These are phyloP conservation scores for Hyphopichia khmerensis DNA, from an alignment of 1,139 yeast genomes.

Conservation along the genomic window DNA sequence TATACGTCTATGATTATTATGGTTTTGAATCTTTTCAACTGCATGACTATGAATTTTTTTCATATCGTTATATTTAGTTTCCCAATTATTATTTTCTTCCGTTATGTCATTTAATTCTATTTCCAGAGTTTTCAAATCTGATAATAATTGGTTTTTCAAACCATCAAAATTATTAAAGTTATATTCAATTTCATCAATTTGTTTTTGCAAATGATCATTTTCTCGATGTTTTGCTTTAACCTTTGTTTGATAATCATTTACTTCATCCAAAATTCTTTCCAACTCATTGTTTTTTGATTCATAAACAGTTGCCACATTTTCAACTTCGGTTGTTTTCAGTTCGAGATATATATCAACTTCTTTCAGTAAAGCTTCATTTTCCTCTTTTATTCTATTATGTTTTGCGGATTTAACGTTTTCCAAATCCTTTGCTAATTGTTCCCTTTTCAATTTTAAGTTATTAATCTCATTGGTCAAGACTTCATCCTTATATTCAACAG, in stretches of 20 bases:
- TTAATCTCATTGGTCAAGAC: constrained; percentile 17
- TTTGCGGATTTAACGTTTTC: constrained; percentile 12
- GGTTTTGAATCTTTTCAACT: constrained; percentile 16
- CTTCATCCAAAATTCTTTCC: constrained; percentile 4
- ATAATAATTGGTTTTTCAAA: constrained; percentile 1
- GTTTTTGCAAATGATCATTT: constrained; percentile 10
- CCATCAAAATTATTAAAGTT: constrained; percentile 14
- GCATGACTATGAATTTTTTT: constrained; percentile 10
- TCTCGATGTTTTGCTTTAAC: constrained; percentile 9
- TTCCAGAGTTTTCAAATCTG: constrained; percentile 5
- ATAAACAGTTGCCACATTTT: constrained; percentile 12
- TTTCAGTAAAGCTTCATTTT: constrained; percentile 15
- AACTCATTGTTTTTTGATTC: constrained; percentile 10
- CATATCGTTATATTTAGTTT: constrained; percentile 8
- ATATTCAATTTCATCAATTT: constrained; percentile 8
- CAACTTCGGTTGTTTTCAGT: constrained; percentile 15
- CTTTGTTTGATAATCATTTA: neutral
- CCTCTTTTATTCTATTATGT: constrained; percentile 13
- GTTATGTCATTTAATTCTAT: constrained; percentile 7
- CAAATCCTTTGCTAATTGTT: constrained; percentile 11
- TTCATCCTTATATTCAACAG: constrained; percentile 25
- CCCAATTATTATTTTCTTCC: constrained; percentile 10
- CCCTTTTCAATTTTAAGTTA: constrained; percentile 12
- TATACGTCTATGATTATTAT: constrained; percentile 32
- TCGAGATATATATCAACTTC: constrained; percentile 16